Percentiles rank a stretch among this genome's conserved stretches.
Conservation (phyloP, 441 rosid genomes). For the Metrosideros polymorpha region DNA sequence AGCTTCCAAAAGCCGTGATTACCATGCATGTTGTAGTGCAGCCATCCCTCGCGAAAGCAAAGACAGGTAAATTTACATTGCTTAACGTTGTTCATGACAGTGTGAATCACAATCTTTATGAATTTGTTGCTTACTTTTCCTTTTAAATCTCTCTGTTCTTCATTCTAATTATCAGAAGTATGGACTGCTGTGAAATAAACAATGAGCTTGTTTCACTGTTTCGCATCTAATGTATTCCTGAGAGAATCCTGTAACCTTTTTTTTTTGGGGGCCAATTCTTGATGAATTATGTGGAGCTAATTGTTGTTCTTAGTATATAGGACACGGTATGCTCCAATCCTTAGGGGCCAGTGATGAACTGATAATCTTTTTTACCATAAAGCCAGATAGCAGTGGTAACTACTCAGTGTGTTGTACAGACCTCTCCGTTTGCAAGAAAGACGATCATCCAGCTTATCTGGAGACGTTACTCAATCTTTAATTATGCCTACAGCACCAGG, state of each 20-base stretch:
- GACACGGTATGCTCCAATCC: background rate
- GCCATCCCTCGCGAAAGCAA: conserved; percentile 58
- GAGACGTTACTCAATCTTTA: background rate
- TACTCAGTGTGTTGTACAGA: background rate
- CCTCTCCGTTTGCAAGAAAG: background rate
- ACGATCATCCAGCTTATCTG: background rate
- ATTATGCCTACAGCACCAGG: background rate
- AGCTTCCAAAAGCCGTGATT: conserved; percentile 57
- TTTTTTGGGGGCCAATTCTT: background rate
- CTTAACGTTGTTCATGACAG: background rate
- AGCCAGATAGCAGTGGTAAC: background rate
- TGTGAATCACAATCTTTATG: background rate
- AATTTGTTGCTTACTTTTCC: background rate
- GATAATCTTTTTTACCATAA: background rate
- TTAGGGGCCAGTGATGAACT: background rate
- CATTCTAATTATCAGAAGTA: background rate
- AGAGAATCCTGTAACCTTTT: background rate
- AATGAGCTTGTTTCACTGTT: background rate
- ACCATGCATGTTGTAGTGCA: conserved; percentile 97
- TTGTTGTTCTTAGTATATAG: background rate
- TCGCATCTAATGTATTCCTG: background rate
- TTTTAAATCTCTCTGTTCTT: background rate
- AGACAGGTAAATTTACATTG: conserved; percentile 47
- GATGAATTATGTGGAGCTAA: background rate
- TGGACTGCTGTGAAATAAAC: background rate